Base-by-base conservation (phyloP, 2,329 filamentous ascomycete species). In the Pseudovirgaria hyperparasitica region DNA sequence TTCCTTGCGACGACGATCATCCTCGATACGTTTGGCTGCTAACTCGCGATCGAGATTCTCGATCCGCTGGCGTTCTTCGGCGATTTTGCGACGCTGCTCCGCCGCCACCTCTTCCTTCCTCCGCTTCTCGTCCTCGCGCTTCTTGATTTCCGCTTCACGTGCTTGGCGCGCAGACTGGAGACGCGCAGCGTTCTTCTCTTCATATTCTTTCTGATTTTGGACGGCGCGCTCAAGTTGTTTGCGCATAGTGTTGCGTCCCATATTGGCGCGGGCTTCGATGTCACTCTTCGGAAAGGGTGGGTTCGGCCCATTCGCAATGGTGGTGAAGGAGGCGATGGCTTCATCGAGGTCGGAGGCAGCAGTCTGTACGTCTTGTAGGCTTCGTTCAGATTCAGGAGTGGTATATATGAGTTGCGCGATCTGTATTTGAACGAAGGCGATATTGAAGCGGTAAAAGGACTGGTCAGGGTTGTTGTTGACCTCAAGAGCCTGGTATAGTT, bases 341-440 rank as follows among this genome's bases (percentile, higher is more conserved):
- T 80, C 71, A 37, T 92, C 85, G 2, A 98, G 68, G 3, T 85
- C 90, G 11, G 72, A 65, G 1, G 76, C 72, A 1, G 87, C 86
- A 28, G 77, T 71, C 46, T 92, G 70, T 6, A 98, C 73, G 43
- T 96, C 85, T 33, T 70, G 67, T 3, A 87, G 65, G 0, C 79
- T 81, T 26, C 85, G 76, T 46, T 86, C 75, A 5, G 71, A 70
- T 48, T 94, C 82, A 5, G 71, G 65, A 28, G 93, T 63, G 19
- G 62, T 65, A 53, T 84, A 77, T 29, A 94, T 74, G 16, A 80
- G 72, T 23, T 79, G 78, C 12, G 87, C 87, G 29, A 96, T 75
- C 52, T 94, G 86, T 36, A 93, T 92, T 49, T 96, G 90, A 16
- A 96, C 82, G 47, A 94, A 98, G 1, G 90, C 90, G 16, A 98